Evolutionary conservation across 2,329 filamentous ascomycete species (phyloP).

Genomic region (Penicillium brasilianum): DNA sequence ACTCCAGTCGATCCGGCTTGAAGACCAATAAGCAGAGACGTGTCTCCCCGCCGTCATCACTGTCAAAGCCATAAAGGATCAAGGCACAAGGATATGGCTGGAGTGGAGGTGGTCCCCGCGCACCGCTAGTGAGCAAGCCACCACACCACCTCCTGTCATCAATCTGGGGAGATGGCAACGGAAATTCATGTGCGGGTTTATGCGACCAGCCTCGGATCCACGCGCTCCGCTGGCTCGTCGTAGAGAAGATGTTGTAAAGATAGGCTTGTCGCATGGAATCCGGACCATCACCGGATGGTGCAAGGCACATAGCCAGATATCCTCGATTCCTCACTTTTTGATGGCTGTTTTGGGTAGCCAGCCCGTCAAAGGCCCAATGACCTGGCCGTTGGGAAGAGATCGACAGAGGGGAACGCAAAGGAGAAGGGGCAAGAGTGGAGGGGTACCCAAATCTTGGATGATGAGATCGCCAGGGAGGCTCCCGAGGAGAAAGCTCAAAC

Average conservation of each 20-base stretch:
- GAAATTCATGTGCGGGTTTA: background rate
- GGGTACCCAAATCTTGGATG: background rate
- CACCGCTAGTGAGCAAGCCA: conserved; percentile 7
- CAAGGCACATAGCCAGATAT: background rate
- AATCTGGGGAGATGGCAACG: background rate
- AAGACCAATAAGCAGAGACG: background rate
- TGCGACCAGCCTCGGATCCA: background rate
- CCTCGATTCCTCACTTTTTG: background rate
- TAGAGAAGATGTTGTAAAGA: background rate
- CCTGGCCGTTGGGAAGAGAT: background rate
- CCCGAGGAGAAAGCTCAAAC: background rate
- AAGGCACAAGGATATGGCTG: conserved; percentile 1
- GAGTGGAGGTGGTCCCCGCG: conserved; percentile 1
- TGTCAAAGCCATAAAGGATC: conserved; percentile 3
- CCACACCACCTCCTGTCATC: background rate
- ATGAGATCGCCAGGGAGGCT: background rate
- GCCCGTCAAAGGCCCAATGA: background rate
- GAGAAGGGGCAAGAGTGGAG: background rate
- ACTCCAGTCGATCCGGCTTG: background rate
- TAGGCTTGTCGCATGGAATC: background rate
- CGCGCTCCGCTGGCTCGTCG: background rate
- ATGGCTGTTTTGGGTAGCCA: background rate
- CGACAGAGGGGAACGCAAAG: background rate
- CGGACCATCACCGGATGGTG: background rate
- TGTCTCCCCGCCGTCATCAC: background rate